Evolutionary conservation across 2,329 filamentous ascomycete genomes (phyloP), one percentile per base, ranked within the genome.

Genomic region (Cordyceps tenuipes): DNA sequence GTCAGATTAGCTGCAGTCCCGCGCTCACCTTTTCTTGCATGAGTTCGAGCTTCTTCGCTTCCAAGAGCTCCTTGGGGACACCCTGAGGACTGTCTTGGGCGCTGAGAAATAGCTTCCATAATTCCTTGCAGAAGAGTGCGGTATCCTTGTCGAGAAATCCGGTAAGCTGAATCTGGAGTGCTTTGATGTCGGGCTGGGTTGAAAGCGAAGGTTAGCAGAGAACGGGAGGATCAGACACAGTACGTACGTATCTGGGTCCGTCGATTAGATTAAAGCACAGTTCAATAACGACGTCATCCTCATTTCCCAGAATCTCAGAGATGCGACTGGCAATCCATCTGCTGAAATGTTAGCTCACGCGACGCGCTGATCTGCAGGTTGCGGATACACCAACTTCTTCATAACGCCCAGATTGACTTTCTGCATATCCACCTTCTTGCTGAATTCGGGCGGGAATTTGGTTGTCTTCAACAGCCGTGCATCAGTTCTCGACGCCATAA

Each of bases 381-480:
- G n/a, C 15, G n/a, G 29, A 34, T 57, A 43, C 62, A 76, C 86
- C 70, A 71, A 95, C 90, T 94, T 96, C 82, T 97, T 97, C 86
- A 99, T 96, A 60, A 99, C 90, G 73, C 96, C 91, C 55, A 96
- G 80, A 71, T 99, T 97, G 74, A 99, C 91, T 78, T 97, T 97
- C 67, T 87, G 85, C 84, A 95, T 96, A 78, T 99, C 92, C 65
- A 99, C 94, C 78, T 97, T 97, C 72, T 90, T 86, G 71, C 84
- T 93, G 77, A 97, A 99, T 70, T 97, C 91, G 8, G 87, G 82
- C 50, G 94, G 94, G 65, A 97, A 97, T 71, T 95, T 97, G 60
- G 92, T 97, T 73, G 87, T 87, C 80, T 88, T 90, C 60, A 97
- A 78, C 68, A 96, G 83, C 79, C 95, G 96, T 65, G 89, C 87